Evolutionary conservation across 192 early-diverging fungal species (phyloP), one percentile per base, ranked within the genome.

Genomic region (Blastocladiella britannica): DNA sequence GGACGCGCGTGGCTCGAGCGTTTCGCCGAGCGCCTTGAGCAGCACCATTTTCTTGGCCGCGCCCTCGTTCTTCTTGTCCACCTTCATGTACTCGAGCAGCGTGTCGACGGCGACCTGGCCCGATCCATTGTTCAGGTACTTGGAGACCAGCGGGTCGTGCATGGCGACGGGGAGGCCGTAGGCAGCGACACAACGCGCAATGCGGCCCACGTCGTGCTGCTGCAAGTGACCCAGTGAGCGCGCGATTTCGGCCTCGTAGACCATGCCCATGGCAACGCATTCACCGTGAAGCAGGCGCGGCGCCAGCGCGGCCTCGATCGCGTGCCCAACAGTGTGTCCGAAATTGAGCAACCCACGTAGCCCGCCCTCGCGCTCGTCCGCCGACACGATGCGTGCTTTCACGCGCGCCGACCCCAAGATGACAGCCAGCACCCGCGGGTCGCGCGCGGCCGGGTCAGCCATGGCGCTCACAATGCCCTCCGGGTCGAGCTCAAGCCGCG

Each of bases 41-140:
- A 97, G 66, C 23, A 95, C 94, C 26, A 97, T 78, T 52, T 83
- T 84, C 66, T 95, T 95, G 63, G 86, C 78, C 55, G 82, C 75
- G 31, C 91, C 94, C 59, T 85, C 77, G 52, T 84, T 97, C 74
- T 97, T 97, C 72, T 95, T 97, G 67, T 97, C 94, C 9, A 97
- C 82, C 18, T 81, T 69, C 86, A 95, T 89, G 61, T 93, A 75
- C 29, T 85, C 80, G 83, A 97, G 74, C 54, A 97, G 70, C 62
- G 77, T 71, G 54, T 89, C 91, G 4, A 90, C 87, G 30, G 80
- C 53, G 60, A 67, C 73, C 24, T 70, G 68, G 26, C 74, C 75
- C 25, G 85, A 82, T 8, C 76, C 74, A n/a, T n/a, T n/a, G n/a
- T n/a, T n/a, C 2, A 74, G 67, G 23, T 68, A 61, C 23, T 64